These are phyloP conservation scores for Colletotrichum sp. DNA, from an alignment of 2,329 filamentous ascomycete genomes.

Conservation along the genomic window DNA sequence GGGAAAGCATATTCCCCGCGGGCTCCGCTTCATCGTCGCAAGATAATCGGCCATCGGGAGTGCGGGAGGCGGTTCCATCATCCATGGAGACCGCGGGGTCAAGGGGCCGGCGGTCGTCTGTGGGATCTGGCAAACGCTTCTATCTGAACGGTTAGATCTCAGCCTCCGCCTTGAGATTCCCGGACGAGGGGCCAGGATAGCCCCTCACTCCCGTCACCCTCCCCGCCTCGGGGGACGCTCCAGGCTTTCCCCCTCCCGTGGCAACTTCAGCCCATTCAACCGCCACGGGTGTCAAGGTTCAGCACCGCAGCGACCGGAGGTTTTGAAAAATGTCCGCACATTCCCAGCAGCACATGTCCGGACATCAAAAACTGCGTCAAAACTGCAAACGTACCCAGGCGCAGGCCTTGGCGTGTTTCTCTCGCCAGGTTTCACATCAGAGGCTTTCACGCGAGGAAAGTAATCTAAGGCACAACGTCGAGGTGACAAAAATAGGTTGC, in stretches of 20 bases:
- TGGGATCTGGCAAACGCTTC: neutral
- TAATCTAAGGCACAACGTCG: neutral
- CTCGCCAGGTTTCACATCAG: neutral
- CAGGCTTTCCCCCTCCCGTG: neutral
- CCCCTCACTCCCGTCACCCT: neutral
- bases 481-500: neutral
- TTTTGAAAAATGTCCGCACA: neutral
- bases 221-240: neutral
- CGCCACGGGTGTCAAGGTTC: neutral
- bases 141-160: neutral
- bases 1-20: neutral
- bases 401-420: neutral
- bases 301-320: neutral
- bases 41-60: neutral
- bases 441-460: neutral
- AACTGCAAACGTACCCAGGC: neutral
- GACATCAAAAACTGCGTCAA: neutral
- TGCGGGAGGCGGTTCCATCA: constrained; percentile 2
- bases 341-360: neutral
- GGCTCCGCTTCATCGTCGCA: neutral
- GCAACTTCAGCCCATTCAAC: neutral
- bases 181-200: neutral
- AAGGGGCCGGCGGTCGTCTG: neutral
- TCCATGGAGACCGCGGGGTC: neutral
- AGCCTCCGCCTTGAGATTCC: neutral